Evolutionary conservation across 805 yeast species (phyloP), one percentile per base, ranked within the genome.

Genomic region (Komagataella populi): DNA sequence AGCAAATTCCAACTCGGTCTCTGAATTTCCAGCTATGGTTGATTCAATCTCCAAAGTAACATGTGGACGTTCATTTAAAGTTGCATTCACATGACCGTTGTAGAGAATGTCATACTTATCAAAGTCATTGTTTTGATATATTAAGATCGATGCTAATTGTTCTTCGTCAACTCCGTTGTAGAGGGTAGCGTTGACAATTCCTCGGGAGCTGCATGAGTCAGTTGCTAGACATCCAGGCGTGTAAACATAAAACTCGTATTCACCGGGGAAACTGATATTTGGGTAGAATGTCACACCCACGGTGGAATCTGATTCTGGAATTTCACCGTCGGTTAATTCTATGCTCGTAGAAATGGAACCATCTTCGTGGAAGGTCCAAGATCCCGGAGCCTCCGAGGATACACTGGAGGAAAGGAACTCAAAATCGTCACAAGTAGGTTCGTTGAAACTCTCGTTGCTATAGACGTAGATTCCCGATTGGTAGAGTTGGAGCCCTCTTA

Each of bases 151-250:
- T 2, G 73, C 59, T 3, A 81, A 58, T 1, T 73, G 52, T 0
- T 63, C 59, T 20, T 75, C 77, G 36, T 74, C 70, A n/a, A 17
- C 10, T 7, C 72, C 73, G 44, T 77, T 76, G 55, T 65, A 69
- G 1, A 90, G 70, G 0, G 95, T 75, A 0, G 83, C 96, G 58
- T 87, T 87, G 3, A 87, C 91, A 23, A 78, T 74, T 8, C 95
- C 91, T 61, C 99, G 76, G 18, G 68, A 53, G 20, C 62, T 57
- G 66, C 99, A 93, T 0, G 93, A 74, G 49, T 69, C 65, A 61
- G 86, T 96, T 3, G 58, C 62, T 1, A 63, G 50, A 68, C 99
- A 93, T 0, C 98, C 98, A 0, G 96, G 96, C 0, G 99, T 93
- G 58, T 78, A 83, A 49, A 90, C 58, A 50, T 78, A 69, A 22